Base-by-base conservation (phyloP, 2,329 filamentous ascomycete genomes). In the Didymosphaeria variabile region DNA sequence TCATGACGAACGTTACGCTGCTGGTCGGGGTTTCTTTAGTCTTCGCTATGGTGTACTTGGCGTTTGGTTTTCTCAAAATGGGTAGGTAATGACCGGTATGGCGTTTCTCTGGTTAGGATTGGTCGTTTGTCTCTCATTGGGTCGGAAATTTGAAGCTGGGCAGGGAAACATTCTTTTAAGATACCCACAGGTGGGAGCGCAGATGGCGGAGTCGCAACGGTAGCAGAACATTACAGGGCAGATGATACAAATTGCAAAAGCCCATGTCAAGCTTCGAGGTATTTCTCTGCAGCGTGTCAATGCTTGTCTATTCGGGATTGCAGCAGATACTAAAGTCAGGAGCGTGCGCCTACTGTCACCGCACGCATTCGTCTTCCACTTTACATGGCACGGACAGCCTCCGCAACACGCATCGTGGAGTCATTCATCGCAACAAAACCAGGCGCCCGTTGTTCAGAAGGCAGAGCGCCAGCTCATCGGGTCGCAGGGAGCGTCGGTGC, bases 161-260 rank as follows among this genome's bases (percentile, higher is more conserved):
- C 36, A 45, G 52, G 52, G 3, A 26, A 34, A 55, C 52, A 45
- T 55, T 55, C 52, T 55, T 55, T 55, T 44, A 17, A 23, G 36
- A 55, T 55, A 55, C 52, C 52, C 52, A 55, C 52, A 31, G 52
- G 52, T 55, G 38, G 52, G 38, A 55, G 52, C 12, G 36, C 17
- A 55, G 40, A 44, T 42, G 19, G 51, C 15, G 21, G 9, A 53
- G 13, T 21, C 21, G 23, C 21, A 6, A 31, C 23, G 19, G 12
- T 23, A 45, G 42, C 42, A 23, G 45, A 29, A 6, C 45, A 34
- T 50, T 9, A 8, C 8, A 23, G 19, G 42, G 42, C 19, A 34
- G 46, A 34, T 32, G 29, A 19, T 21, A 50, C 12, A 34, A 29
- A 32, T 32, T 34, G 26, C 19, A 45, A 12, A 6, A 50, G 26